Base-by-base conservation (phyloP, 768 basidiomycete species). In the Amanita phalloides region DNA sequence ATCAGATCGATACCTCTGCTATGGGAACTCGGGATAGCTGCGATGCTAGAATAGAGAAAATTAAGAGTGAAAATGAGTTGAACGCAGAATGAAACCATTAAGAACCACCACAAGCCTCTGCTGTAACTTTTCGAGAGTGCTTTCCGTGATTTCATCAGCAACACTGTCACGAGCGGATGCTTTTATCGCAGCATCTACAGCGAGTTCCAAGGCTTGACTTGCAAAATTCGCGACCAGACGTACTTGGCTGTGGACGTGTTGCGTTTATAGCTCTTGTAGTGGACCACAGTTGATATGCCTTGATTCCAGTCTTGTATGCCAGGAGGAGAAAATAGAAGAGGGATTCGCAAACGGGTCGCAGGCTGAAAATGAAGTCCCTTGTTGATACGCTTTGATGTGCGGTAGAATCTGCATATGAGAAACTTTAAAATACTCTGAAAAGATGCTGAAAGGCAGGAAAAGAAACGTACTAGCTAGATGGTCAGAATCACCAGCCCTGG, bases 181-280 rank as follows among this genome's bases (percentile, higher is more conserved):
- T 45, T 26, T 45, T 26, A 4, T 14, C 14, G 26, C 44, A 45
- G 44, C 44, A n/a, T 45, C 25, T 14, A 45, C 44, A 30, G 44
- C 44, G 9, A 45, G 44, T 2, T 4, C 30, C 44, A 38, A 30
- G 9, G 46, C 37, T 44, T n/a, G 25, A 39, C 33, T 35, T 8
- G n/a, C 6, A 11, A 7, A 17, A 17, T 17, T 17, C 17, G 26
- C 32, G 25, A 32, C 39, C 43, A 26, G 36, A 17, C 35, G 43
- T 32, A 44, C 53, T 54, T 48, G 32, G n/a, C 42, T 36, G 8
- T 20, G 47, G 47, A 35, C 45, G 30, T 35, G 28, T 43, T 20
- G 47, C 47, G 35, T 35, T 48, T 35, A 37, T n/a, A 48, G 17
- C 17, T 17, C 17, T 17, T 17, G 17, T 17, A 17, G 17, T 17